Evolutionary conservation across 805 yeast species (phyloP).

Genomic region (Kuraishia ogatae): DNA sequence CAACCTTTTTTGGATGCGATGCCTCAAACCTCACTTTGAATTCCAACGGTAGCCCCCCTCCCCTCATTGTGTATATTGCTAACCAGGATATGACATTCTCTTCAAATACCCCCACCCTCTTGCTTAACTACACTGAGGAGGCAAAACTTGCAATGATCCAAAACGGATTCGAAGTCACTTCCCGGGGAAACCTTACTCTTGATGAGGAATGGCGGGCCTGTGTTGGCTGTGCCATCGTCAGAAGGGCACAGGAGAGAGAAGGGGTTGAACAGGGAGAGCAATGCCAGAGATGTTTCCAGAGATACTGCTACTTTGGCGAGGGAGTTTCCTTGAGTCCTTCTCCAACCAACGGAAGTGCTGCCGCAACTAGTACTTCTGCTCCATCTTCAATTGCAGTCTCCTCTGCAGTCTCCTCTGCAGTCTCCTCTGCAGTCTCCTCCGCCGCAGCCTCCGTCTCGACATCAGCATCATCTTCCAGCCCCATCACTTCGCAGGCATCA

Average conservation of each 20-base stretch:
- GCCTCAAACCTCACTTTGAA: slow-evolving; percentile 19
- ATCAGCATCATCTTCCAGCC: background rate
- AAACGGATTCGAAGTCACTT: slow-evolving; percentile 65
- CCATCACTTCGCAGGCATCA: background rate
- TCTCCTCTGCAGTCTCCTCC: too few relatives aligned
- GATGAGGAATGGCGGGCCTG: slow-evolving; percentile 65
- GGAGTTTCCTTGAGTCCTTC: background rate
- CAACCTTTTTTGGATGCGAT: slow-evolving; percentile 79
- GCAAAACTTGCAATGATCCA: slow-evolving; percentile 51
- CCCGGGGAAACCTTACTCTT: slow-evolving; percentile 48
- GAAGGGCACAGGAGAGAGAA: slow-evolving; percentile 64
- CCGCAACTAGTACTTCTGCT: background rate
- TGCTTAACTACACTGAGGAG: slow-evolving; percentile 41
- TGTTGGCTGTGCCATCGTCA: slow-evolving; percentile 73
- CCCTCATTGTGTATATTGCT: slow-evolving; percentile 68
- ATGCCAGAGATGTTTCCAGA: slow-evolving; percentile 58
- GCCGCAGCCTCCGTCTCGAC: background rate
- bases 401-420: background rate
- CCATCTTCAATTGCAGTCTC: background rate
- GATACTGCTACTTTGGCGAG: slow-evolving; percentile 46
- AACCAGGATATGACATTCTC: slow-evolving; percentile 49
- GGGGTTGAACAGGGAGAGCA: slow-evolving; percentile 46
- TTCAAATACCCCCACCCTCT: slow-evolving; percentile 57
- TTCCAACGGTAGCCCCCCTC: slow-evolving; percentile 32
- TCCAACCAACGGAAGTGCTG: background rate